A percentile compares a stretch with the other conserved stretches of the same genome.
phyloP scores from a whole-genome alignment of 371 early-diverging fungal genomes.

The Zopfochytrium polystomum region DNA sequence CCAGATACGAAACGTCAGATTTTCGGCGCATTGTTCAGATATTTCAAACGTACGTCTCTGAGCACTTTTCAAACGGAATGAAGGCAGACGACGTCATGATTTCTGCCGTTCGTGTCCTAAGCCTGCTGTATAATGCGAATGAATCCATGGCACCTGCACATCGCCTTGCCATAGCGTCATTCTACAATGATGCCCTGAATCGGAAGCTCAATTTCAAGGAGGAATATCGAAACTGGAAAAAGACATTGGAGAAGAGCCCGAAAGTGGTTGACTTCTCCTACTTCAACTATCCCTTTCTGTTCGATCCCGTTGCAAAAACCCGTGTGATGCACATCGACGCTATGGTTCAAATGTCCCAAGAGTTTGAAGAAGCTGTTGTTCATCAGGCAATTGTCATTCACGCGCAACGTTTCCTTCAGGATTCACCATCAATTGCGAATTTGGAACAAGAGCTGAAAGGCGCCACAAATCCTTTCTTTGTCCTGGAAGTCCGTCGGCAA shows the following conservation, averaged over 20 bases:
- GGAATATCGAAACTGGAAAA: slow-evolving; percentile 70
- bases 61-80: slow-evolving; percentile 50
- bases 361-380: slow-evolving; percentile 77
- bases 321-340: slow-evolving; percentile 77
- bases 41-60: slow-evolving; percentile 43
- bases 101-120: slow-evolving; percentile 59
- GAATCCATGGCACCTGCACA: slow-evolving; percentile 24
- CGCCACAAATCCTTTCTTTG: slow-evolving; percentile 76
- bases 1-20: slow-evolving; percentile 37
- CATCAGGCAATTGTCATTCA: slow-evolving; percentile 66
- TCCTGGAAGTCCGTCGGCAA: slow-evolving; percentile 70
- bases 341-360: slow-evolving; percentile 76
- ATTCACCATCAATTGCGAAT: slow-evolving; percentile 29
- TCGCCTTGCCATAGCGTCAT: slow-evolving; percentile 52
- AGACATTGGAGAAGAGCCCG: slow-evolving; percentile 21
- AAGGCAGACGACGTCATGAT: slow-evolving; percentile 59
- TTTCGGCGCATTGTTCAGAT: slow-evolving; percentile 32
- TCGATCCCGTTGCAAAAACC: slow-evolving; percentile 71
- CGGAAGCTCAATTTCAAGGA: slow-evolving; percentile 73
- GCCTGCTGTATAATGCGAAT: slow-evolving; percentile 57
- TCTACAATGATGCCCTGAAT: slow-evolving; percentile 60
- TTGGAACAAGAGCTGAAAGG: slow-evolving; percentile 84
- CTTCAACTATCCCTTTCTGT: slow-evolving; percentile 71
- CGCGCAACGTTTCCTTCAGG: slow-evolving; percentile 67
- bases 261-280: slow-evolving; percentile 55